Percentiles rank a stretch among this genome's conserved stretches.
Evolutionary conservation across 2,329 filamentous ascomycete genomes (phyloP).

Genomic region (Colletotrichum neosansevieriae): DNA sequence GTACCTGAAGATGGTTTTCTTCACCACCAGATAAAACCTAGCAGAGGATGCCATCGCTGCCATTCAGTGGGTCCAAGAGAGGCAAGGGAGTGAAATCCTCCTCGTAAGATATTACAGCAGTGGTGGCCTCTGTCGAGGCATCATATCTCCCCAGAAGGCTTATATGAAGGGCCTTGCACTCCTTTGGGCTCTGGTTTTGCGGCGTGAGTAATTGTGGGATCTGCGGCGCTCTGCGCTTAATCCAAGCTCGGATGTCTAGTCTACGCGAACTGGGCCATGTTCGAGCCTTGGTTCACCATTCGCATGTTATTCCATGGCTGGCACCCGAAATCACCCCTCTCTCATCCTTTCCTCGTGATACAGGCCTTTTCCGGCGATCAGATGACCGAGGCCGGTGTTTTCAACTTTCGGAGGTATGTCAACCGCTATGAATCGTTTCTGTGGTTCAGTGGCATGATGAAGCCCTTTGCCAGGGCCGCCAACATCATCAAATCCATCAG

Average conservation of each 20-base stretch:
- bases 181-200: constrained; percentile 61
- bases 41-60: constrained; percentile 58
- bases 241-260: constrained; percentile 48
- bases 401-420: constrained; percentile 56
- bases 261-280: constrained; percentile 59
- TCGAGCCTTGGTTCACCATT: constrained; percentile 62
- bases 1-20: constrained; percentile 61
- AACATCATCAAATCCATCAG: constrained; percentile 54
- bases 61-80: constrained; percentile 52
- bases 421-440: constrained; percentile 64
- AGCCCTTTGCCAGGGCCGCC: constrained; percentile 55
- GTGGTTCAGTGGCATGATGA: constrained; percentile 64
- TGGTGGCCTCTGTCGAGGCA: constrained; percentile 62
- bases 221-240: not conserved
- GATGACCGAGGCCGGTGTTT: constrained; percentile 55
- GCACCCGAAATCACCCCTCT: constrained; percentile 65
- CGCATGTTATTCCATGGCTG: constrained; percentile 59
- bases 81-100: constrained; percentile 51
- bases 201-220: constrained; percentile 52
- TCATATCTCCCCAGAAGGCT: constrained; percentile 56
- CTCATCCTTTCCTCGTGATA: constrained; percentile 60
- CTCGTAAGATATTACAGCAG: constrained; percentile 66
- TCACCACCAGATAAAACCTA: constrained; percentile 56
- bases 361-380: constrained; percentile 63
- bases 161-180: constrained; percentile 59